These are phyloP conservation scores for Trichoderma sp. DNA, from an alignment of 2,329 filamentous ascomycete species.

Conservation along the genomic window DNA sequence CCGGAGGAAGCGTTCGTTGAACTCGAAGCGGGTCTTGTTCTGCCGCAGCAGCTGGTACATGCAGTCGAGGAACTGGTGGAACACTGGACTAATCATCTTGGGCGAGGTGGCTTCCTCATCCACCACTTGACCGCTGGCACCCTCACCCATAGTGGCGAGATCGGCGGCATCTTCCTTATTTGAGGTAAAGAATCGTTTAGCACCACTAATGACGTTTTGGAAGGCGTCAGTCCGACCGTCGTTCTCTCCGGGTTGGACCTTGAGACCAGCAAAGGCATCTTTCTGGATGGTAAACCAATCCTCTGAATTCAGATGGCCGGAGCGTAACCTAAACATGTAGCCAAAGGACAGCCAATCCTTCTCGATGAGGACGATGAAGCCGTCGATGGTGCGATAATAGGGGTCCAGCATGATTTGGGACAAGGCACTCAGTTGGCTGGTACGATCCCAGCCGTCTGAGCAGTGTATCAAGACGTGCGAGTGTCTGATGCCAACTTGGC, in stretches of 20 bases:
- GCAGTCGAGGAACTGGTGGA: slow-evolving; percentile 95
- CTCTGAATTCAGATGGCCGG: slow-evolving; percentile 81
- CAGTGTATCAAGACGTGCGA: slow-evolving; percentile 96
- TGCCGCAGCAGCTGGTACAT: slow-evolving; percentile 88
- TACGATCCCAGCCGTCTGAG: slow-evolving; percentile 97
- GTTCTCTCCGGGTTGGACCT: slow-evolving; percentile 59
- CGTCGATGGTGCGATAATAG: slow-evolving; percentile 89
- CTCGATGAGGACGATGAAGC: slow-evolving; percentile 90
- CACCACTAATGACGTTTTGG: slow-evolving; percentile 82
- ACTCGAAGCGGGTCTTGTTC: slow-evolving; percentile 86
- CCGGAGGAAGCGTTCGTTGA: slow-evolving; percentile 88
- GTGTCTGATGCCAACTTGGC: slow-evolving; percentile 85
- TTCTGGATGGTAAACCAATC: slow-evolving; percentile 92
- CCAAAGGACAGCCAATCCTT: slow-evolving; percentile 98
- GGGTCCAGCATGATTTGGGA: slow-evolving; percentile 93
- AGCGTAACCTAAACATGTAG: slow-evolving; percentile 94
- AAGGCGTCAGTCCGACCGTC: slow-evolving; percentile 69
- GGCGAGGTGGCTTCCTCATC: slow-evolving; percentile 69
- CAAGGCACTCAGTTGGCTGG: slow-evolving; percentile 87
- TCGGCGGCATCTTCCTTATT: slow-evolving; percentile 56
- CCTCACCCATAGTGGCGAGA: slow-evolving; percentile 49
- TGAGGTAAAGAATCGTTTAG: slow-evolving; percentile 85
- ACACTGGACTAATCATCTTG: slow-evolving; percentile 93
- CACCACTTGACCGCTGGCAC: slow-evolving; percentile 39
- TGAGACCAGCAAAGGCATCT: slow-evolving; percentile 66